Evolutionary conservation across 495 filamentous ascomycete species (phyloP), one percentile per base, ranked within the genome.

Genomic region (Penicillium canescens): DNA sequence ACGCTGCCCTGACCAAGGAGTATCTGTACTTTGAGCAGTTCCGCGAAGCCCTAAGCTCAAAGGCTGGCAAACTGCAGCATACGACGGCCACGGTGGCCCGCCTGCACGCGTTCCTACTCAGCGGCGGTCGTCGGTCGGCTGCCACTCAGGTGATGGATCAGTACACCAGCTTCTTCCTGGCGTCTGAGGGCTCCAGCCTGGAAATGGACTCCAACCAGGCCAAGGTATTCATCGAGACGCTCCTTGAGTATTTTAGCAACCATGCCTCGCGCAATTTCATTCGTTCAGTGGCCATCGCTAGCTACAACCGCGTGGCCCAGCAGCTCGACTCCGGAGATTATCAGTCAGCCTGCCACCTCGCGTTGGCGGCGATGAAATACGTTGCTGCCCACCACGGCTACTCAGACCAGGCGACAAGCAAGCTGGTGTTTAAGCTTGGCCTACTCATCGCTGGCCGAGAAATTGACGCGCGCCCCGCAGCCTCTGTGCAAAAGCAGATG

Each of bases 241-340:
- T 68, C 6, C 44, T 68, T 7, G 42, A 56, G 8, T 58, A 68
- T 36, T 65, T 68, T 46, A 55, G 37, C 31, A 28, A 42, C 28
- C 65, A 62, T 48, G 35, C 40, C 3, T 66, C 65, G 14, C 55
- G 57, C 26, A 49, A 60, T 26, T 66, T 66, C 44, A n/a, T 62
- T n/a, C 62, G 65, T 40, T 68, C 62, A 5, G 54, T 68, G 31
- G 62, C 57, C 20, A 63, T 68, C 43, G 62, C 65, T 18, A 61
- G 50, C 46, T 54, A 63, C 46, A 43, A 62, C 37, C 60, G 55
- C 14, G 55, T 55, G 6, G 14, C 26, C 3, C 46, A 63, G 28
- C 56, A 63, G 24, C 50, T 68, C 23, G 28, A 45, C 0, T 44
- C 35, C 0, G 40, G 42, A 18, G 39, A 65, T 23, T 61, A 62